Percentiles rank a stretch among this genome's conserved stretches.
Conservation (phyloP, 768 basidiomycete genomes). For the Cystobasidium tubakii region DNA sequence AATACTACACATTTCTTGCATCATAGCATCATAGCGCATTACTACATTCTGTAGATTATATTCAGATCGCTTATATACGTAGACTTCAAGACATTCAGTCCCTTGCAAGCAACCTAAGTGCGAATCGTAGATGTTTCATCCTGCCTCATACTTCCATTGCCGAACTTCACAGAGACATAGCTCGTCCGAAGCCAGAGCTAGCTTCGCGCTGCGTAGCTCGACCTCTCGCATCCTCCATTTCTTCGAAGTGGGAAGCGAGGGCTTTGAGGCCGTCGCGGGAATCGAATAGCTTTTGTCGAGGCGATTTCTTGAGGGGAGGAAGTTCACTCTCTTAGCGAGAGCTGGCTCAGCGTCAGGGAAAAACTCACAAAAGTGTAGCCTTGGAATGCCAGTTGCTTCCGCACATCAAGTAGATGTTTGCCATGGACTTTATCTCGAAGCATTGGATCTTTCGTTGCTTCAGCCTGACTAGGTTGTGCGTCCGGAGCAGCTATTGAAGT, state of each 20-base stretch:
- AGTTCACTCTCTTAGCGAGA: background rate
- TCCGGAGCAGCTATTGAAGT: conserved; percentile 65
- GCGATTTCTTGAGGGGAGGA: conserved; percentile 23
- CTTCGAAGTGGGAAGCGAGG: conserved; percentile 7
- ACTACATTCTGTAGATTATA: too few species aligned
- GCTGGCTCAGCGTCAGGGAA: background rate
- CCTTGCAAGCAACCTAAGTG: too few species aligned
- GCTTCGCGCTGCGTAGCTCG: conserved; percentile 23
- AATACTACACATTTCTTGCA: too few species aligned
- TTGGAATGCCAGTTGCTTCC: conserved; percentile 81
- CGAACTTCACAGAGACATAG: conserved; percentile 32
- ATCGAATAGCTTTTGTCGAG: conserved; percentile 16
- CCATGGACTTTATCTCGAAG: conserved; percentile 80
- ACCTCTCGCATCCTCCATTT: conserved; percentile 12
- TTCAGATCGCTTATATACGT: too few species aligned
- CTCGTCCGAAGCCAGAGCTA: conserved; percentile 30
- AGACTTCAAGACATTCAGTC: too few species aligned
- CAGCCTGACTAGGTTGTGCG: conserved; percentile 62
- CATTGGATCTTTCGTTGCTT: conserved; percentile 82
- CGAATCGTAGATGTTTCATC: too few species aligned
- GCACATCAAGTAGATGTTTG: conserved; percentile 74
- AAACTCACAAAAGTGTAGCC: conserved; percentile 39
- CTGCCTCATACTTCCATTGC: too few species aligned
- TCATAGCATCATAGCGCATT: too few species aligned
- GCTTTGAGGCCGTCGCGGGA: conserved; percentile 7